These are phyloP conservation scores for Hammondia hammondi DNA, from an alignment of 169 alveolate genomes.

Conservation along the genomic window DNA sequence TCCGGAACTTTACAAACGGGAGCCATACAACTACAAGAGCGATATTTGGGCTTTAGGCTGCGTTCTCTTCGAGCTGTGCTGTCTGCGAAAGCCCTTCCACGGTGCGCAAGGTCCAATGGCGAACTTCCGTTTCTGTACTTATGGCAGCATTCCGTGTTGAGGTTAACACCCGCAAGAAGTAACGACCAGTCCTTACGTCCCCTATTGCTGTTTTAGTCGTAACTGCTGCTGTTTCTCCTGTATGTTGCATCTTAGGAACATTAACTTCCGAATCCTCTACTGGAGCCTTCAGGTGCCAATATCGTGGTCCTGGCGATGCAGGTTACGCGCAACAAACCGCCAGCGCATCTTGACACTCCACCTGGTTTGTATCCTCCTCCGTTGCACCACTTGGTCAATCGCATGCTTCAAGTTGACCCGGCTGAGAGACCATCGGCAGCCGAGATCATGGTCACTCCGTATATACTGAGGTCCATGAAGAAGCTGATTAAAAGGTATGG, in stretches of 20 bases:
- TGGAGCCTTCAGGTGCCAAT: conserved; percentile 29
- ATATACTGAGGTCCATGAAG: not conserved
- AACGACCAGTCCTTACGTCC: too few relatives aligned
- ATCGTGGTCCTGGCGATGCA: conserved; percentile 50
- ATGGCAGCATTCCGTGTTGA: not conserved
- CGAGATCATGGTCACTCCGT: conserved; percentile 53
- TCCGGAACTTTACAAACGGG: conserved; percentile 45
- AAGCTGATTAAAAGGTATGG: not conserved
- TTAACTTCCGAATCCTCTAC: too few relatives aligned
- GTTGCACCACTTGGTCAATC: conserved; percentile 40
- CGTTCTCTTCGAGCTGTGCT: conserved; percentile 91
- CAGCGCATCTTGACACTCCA: conserved; percentile 42
- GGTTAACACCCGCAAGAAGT: not conserved
- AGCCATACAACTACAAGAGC: conserved; percentile 89
- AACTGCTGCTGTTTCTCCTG: not conserved
- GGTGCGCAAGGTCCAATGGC: conserved; percentile 26
- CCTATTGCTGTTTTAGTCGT: too few relatives aligned
- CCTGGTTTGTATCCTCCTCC: conserved; percentile 38
- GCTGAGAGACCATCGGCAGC: conserved; percentile 40
- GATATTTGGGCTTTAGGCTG: conserved; percentile 95
- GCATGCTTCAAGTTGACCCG: conserved; percentile 60
- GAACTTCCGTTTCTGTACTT: too few relatives aligned
- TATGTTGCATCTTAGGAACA: not conserved
- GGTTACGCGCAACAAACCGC: conserved; percentile 48
- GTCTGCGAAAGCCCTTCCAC: conserved; percentile 49